Base-by-base conservation (phyloP, 2,329 filamentous ascomycete genomes). In the Lachnellula occidentalis region DNA sequence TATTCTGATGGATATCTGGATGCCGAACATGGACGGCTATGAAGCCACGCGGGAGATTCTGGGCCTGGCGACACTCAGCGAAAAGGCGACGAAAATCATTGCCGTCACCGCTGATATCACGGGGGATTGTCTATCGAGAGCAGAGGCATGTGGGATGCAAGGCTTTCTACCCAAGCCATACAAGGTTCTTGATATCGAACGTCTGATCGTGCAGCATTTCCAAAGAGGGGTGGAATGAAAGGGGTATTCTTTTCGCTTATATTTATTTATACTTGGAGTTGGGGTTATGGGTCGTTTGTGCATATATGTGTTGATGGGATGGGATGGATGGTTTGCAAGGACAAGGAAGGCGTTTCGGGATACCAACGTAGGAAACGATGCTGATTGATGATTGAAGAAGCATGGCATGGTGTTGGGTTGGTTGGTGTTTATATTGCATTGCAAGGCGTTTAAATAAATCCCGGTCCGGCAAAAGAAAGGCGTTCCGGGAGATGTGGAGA, bases 1-100 rank as follows among this genome's bases (percentile, higher is more conserved):
- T 2, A 76, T 89, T 22, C 71, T 88, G 43, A 89, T 89, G 86
- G 86, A 89, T 68, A 76, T 89, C 9, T 89, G 86, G 86, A 89
- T 89, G 66, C 86, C 86, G 1, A 75, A 83, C 59, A 83, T 88
- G 75, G 85, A 88, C 64, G 86, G 86, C 1, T 88, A 87, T 60
- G 80, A 88, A 65, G 86, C 86, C 2, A 81, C 85, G 0, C 76
- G 80, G 62, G 73, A 75, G 46, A 89, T 89, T 43, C 69, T 87
- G 11, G 70, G 64, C 4, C 31, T 70, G 5, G 62, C 66, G 1
- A 45, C 49, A 12, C 21, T 50, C 9, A 45, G 54, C 37, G 59
- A 56, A n/a, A 53, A 59, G n/a, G 53, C 41, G 1, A 58, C 60
- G 5, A 66, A 61, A 19, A 75, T 81, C 31, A 71, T 81, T 19